phyloP scores from a whole-genome alignment of 2,329 filamentous ascomycete species.

The Thermomyces lanuginosus region DNA sequence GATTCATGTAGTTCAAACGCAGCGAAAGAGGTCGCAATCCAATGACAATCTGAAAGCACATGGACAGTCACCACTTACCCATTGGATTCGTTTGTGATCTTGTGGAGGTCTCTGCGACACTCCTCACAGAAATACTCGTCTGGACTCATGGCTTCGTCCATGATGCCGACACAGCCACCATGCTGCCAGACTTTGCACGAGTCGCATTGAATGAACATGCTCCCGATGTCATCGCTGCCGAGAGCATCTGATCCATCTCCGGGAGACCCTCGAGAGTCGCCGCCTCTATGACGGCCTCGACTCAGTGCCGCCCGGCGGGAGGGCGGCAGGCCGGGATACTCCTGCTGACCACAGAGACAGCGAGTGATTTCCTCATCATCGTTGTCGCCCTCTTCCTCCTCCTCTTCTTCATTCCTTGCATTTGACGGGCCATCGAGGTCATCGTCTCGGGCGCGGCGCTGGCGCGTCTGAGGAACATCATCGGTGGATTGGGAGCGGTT shows the following conservation, averaged over 20 bases:
- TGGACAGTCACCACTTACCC: slow-evolving; percentile 48
- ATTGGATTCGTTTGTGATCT: slow-evolving; percentile 60
- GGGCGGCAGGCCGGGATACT: slow-evolving; percentile 67
- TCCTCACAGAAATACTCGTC: slow-evolving; percentile 97
- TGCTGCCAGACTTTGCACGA: slow-evolving; percentile 98
- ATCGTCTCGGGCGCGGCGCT: slow-evolving; percentile 56
- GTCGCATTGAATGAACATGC: slow-evolving; percentile 96
- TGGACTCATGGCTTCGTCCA: slow-evolving; percentile 80
- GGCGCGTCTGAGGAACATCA: slow-evolving; percentile 55
- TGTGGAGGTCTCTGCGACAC: slow-evolving; percentile 83
- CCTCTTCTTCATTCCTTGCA: slow-evolving; percentile 42
- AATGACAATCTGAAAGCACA: neutral
- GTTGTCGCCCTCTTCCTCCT: slow-evolving; percentile 44
- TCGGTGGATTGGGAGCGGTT: slow-evolving; percentile 41
- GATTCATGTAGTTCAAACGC: neutral
- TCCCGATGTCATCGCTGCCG: slow-evolving; percentile 74
- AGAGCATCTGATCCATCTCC: slow-evolving; percentile 44
- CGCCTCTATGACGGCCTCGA: slow-evolving; percentile 39
- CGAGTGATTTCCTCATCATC: slow-evolving; percentile 89
- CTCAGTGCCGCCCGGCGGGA: slow-evolving; percentile 41
- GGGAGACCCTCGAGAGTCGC: slow-evolving; percentile 44
- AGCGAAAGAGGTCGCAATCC: slow-evolving; percentile 1
- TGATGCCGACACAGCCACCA: slow-evolving; percentile 90
- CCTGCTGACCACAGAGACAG: slow-evolving; percentile 85
- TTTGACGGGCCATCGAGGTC: slow-evolving; percentile 45